Percentiles rank a stretch among this genome's conserved stretches.
Evolutionary conservation across 768 basidiomycete genomes (phyloP).

Genomic region (Suillus americanus): DNA sequence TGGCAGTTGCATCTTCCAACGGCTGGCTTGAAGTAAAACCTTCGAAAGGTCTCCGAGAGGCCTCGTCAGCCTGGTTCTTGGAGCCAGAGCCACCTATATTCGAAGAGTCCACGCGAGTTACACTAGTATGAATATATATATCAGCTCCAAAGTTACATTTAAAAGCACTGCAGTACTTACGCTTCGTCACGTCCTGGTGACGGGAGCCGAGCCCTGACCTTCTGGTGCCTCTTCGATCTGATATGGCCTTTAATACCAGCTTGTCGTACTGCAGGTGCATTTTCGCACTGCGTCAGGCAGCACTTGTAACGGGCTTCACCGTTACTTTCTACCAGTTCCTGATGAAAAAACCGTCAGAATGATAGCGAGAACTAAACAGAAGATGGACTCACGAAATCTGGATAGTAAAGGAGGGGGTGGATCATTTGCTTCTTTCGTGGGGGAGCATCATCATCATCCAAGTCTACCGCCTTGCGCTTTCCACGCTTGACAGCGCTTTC

Average conservation of each 20-base stretch:
- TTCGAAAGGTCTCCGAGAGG: background rate
- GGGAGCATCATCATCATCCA: background rate
- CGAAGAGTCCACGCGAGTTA: background rate
- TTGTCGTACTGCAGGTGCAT: background rate
- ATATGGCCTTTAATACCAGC: too few relatives aligned
- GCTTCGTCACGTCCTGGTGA: background rate
- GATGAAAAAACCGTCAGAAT: background rate
- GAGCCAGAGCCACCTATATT: background rate
- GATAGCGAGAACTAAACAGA: background rate
- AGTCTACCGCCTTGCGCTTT: background rate
- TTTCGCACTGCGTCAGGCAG: background rate
- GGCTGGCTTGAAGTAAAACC: background rate
- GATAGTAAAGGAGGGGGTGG: background rate
- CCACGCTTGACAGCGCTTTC: background rate
- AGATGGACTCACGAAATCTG: background rate
- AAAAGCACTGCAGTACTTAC: background rate
- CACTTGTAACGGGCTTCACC: background rate
- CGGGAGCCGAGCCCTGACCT: too few relatives aligned
- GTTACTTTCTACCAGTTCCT: background rate
- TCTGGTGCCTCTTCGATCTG: background rate
- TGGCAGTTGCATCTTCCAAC: background rate
- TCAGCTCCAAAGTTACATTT: background rate
- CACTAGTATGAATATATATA: background rate
- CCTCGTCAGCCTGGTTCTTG: background rate
- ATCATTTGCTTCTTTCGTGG: background rate